A percentile compares a stretch with the other conserved stretches of the same genome.
These are phyloP conservation scores for Nannizziopsis arthrosporioides DNA, from an alignment of 2,329 filamentous ascomycete genomes.

Conservation along the genomic window DNA sequence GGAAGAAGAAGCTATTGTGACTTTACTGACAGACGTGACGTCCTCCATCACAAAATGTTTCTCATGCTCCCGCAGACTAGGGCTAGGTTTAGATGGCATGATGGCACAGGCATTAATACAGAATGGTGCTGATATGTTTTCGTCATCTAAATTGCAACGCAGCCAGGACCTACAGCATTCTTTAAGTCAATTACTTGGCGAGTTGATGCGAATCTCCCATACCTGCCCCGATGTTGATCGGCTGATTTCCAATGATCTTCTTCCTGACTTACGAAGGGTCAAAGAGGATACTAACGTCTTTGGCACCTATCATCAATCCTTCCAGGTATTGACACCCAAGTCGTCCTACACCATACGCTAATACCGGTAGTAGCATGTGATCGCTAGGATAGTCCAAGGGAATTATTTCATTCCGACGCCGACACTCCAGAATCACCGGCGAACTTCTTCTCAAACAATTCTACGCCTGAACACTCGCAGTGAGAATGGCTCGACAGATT, in stretches of 20 bases:
- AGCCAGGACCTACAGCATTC: conserved; percentile 23
- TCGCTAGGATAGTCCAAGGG: conserved; percentile 12
- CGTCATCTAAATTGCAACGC: conserved; percentile 17
- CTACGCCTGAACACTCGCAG: not conserved
- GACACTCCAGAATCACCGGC: conserved; percentile 9
- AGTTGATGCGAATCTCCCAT: conserved; percentile 17
- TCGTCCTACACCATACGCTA: conserved; percentile 1
- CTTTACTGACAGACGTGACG: conserved; percentile 22
- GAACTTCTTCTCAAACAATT: conserved; percentile 4
- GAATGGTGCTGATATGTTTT: conserved; percentile 24
- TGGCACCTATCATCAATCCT: conserved; percentile 20
- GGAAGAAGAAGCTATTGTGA: conserved; percentile 15
- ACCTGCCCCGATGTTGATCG: conserved; percentile 16
- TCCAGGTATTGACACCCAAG: conserved; percentile 21
- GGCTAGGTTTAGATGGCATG: conserved; percentile 18
- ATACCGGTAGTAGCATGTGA: conserved; percentile 17
- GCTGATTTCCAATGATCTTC: conserved; percentile 21
- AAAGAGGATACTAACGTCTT: conserved; percentile 16
- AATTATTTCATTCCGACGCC: conserved; percentile 10
- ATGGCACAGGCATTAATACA: conserved; percentile 24
- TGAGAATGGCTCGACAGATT: not conserved
- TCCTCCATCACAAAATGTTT: conserved; percentile 18
- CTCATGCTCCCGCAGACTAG: conserved; percentile 16
- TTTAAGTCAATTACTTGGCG: conserved; percentile 23
- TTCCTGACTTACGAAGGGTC: conserved; percentile 20